These are phyloP conservation scores for Coelastrella sp. DNA, from an alignment of 139 green algal species.

Conservation along the genomic window DNA sequence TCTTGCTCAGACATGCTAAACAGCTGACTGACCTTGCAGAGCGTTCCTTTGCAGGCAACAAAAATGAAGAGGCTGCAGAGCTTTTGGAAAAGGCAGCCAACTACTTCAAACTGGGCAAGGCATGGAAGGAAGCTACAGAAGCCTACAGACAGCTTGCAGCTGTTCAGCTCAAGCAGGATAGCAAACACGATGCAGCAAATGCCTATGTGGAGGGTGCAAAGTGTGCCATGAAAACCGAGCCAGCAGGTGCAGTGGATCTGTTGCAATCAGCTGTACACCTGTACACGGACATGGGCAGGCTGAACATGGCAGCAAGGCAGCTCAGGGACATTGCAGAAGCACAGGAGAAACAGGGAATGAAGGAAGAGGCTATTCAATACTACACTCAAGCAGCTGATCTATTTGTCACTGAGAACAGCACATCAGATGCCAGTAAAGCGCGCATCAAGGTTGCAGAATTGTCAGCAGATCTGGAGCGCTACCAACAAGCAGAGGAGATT, in stretches of 20 bases:
- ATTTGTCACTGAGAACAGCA: slow-evolving; percentile 84
- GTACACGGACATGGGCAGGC: slow-evolving; percentile 95
- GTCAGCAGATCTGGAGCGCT: slow-evolving; percentile 74
- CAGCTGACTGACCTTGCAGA: too few species aligned
- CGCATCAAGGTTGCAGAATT: slow-evolving; percentile 81
- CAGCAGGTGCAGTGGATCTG: slow-evolving; percentile 46
- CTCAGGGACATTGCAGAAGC: slow-evolving; percentile 88
- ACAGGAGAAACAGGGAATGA: slow-evolving; percentile 83
- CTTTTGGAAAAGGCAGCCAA: slow-evolving; percentile 94
- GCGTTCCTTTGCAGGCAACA: slow-evolving; percentile 59
- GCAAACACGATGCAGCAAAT: slow-evolving; percentile 88
- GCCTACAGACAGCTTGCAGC: slow-evolving; percentile 85
- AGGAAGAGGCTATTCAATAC: slow-evolving; percentile 82
- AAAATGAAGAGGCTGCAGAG: slow-evolving; percentile 96
- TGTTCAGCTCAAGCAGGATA: slow-evolving; percentile 89
- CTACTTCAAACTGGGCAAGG: slow-evolving; percentile 96
- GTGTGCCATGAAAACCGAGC: slow-evolving; percentile 77
- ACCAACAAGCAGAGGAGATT: slow-evolving; percentile 66
- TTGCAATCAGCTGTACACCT: slow-evolving; percentile 80
- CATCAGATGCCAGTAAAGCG: slow-evolving; percentile 87
- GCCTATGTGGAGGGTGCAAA: slow-evolving; percentile 91
- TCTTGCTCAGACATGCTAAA: too few species aligned
- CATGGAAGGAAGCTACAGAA: slow-evolving; percentile 79
- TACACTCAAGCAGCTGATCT: slow-evolving; percentile 91
- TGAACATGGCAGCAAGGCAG: slow-evolving; percentile 94